These are phyloP conservation scores for Pythium dissotocum DNA, from an alignment of 352 stramenopile species.

Conservation along the genomic window DNA sequence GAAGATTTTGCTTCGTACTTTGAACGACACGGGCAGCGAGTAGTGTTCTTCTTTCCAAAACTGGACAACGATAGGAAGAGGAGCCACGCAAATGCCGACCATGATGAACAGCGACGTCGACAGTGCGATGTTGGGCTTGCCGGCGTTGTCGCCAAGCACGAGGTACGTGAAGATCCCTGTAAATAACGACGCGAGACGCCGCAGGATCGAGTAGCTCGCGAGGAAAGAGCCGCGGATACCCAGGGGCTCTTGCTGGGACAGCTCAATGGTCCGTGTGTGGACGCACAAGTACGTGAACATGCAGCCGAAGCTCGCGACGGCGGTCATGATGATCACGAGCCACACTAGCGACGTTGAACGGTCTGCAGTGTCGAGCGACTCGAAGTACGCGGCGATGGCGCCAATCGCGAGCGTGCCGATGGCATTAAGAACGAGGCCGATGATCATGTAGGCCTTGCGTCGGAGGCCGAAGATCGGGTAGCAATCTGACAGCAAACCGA, in stretches of 20 bases:
- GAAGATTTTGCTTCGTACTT: slow-evolving; percentile 34
- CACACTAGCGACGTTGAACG: slow-evolving; percentile 17
- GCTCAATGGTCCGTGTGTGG: slow-evolving; percentile 37
- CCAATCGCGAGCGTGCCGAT: slow-evolving; percentile 19
- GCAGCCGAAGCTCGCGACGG: slow-evolving; percentile 33
- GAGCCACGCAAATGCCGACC: slow-evolving; percentile 25
- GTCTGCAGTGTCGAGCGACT: slow-evolving; percentile 3
- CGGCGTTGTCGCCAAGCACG: slow-evolving; percentile 12
- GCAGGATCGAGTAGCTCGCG: slow-evolving; percentile 35
- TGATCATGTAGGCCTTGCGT: slow-evolving; percentile 39
- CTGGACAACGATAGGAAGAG: slow-evolving; percentile 31
- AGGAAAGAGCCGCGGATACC: slow-evolving; percentile 27
- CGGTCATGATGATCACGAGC: slow-evolving; percentile 30
- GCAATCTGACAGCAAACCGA: slow-evolving; percentile 37
- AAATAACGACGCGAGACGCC: slow-evolving; percentile 21
- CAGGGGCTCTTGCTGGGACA: slow-evolving; percentile 40
- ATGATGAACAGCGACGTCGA: slow-evolving; percentile 33
- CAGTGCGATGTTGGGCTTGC: slow-evolving; percentile 18
- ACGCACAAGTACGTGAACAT: slow-evolving; percentile 40
- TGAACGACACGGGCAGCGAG: slow-evolving; percentile 31
- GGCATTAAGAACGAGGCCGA: slow-evolving; percentile 31
- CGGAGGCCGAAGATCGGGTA: slow-evolving; percentile 33
- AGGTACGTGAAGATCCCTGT: slow-evolving; percentile 17
- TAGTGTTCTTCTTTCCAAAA: slow-evolving; percentile 37
- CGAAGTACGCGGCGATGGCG: slow-evolving; percentile 20